These are phyloP conservation scores for Nannochloropsis salina DNA, from an alignment of 108 stramenopile genomes.

Conservation along the genomic window DNA sequence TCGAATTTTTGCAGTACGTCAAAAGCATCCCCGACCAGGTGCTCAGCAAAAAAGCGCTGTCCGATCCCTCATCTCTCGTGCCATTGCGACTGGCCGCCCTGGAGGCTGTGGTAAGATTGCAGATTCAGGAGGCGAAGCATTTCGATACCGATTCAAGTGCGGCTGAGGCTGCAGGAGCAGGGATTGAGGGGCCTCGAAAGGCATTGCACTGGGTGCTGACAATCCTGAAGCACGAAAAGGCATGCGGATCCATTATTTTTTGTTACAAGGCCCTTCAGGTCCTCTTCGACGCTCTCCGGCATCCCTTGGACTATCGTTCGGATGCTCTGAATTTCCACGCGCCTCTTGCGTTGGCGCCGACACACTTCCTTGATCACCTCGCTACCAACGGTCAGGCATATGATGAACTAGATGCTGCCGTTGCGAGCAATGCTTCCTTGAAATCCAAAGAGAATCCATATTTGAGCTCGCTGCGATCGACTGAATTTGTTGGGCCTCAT, in stretches of 20 bases:
- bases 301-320: background rate
- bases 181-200: background rate
- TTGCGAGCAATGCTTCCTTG: background rate
- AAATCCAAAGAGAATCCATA: background rate
- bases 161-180: background rate
- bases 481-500: background rate
- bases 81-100: background rate
- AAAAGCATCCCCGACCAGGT: background rate
- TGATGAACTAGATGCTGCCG: background rate
- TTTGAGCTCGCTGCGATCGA: background rate
- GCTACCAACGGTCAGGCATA: background rate
- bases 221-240: background rate
- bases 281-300: background rate
- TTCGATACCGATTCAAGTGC: background rate
- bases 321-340: background rate
- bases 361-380: background rate
- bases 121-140: background rate
- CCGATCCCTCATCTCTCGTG: background rate
- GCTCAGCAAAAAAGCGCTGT: background rate
- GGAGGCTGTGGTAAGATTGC: background rate
- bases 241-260: background rate
- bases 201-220: background rate
- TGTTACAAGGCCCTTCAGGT: background rate
- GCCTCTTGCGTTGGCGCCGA: background rate
- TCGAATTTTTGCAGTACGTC: slow-evolving; percentile 14